These are phyloP conservation scores for Desmodesmus armatus DNA, from an alignment of 139 green algal species.

Conservation along the genomic window DNA sequence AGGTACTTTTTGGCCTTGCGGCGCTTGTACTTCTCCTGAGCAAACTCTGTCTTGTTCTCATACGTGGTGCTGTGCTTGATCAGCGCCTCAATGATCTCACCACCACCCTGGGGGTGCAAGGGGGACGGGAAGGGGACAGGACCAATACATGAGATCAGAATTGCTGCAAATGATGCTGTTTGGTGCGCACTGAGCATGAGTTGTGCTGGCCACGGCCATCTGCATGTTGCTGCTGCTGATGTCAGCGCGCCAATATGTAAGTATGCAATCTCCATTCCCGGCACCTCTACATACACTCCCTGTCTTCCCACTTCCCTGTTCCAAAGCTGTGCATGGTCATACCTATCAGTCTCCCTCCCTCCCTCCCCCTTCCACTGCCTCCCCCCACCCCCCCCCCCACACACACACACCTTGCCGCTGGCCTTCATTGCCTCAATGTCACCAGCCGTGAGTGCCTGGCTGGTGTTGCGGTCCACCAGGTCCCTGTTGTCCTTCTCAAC, in stretches of 20 bases:
- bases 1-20: slow-evolving; percentile 73
- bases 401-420: slow-evolving; percentile 59
- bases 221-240: background rate
- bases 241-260: too few relatives aligned
- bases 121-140: background rate
- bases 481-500: slow-evolving; percentile 44
- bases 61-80: slow-evolving; percentile 81
- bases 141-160: too few relatives aligned
- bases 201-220: background rate
- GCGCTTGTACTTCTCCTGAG: slow-evolving; percentile 89
- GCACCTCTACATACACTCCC: too few relatives aligned
- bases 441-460: slow-evolving; percentile 68
- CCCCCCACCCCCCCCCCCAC: too few relatives aligned
- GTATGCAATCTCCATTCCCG: too few relatives aligned
- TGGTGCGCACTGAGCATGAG: background rate
- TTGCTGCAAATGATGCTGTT: background rate
- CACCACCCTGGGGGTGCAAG: slow-evolving; percentile 52
- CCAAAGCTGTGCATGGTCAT: too few relatives aligned
- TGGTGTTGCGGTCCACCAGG: slow-evolving; percentile 44
- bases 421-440: slow-evolving; percentile 69
- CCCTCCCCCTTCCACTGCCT: too few relatives aligned
- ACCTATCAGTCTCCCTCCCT: too few relatives aligned
- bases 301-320: too few relatives aligned
- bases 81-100: slow-evolving; percentile 84
- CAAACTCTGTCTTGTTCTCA: slow-evolving; percentile 84